Evolutionary conservation across 179 eudicot species (phyloP).

Genomic region (Carnegiea gigantea): DNA sequence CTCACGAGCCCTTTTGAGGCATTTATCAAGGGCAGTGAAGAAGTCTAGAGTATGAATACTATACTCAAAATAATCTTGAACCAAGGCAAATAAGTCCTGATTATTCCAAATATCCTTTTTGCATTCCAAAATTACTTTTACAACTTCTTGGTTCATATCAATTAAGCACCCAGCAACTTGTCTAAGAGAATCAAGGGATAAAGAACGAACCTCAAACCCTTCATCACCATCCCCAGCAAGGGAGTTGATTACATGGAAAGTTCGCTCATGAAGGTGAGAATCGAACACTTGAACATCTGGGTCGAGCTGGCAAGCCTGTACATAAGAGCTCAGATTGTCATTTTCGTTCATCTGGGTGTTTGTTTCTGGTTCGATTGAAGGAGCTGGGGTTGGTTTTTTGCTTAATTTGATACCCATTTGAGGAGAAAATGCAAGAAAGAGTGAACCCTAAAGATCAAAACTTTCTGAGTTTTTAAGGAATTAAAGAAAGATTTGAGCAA

Average conservation of each 20-base stretch:
- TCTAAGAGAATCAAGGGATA: slow-evolving; percentile 52
- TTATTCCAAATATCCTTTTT: slow-evolving; percentile 55
- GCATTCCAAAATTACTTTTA: slow-evolving; percentile 39
- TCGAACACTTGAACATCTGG: slow-evolving; percentile 41
- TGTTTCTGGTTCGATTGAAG: slow-evolving; percentile 18
- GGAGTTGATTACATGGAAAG: slow-evolving; percentile 32
- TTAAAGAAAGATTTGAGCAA: background rate
- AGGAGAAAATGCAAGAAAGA: background rate
- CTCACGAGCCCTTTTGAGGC: slow-evolving; percentile 49
- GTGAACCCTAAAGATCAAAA: slow-evolving; percentile 42
- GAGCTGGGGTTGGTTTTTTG: slow-evolving; percentile 21
- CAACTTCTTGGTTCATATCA: slow-evolving; percentile 61
- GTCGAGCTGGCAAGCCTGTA: slow-evolving; percentile 37
- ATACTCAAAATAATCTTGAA: slow-evolving; percentile 54
- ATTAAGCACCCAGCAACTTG: slow-evolving; percentile 43
- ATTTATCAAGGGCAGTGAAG: slow-evolving; percentile 44
- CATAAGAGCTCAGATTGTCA: slow-evolving; percentile 32
- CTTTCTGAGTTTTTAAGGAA: slow-evolving; percentile 34
- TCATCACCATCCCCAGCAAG: slow-evolving; percentile 19
- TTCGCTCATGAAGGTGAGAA: slow-evolving; percentile 35
- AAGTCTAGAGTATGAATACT: slow-evolving; percentile 53
- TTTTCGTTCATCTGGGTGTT: slow-evolving; percentile 19
- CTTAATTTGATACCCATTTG: slow-evolving; percentile 33
- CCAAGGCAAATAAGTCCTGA: slow-evolving; percentile 45
- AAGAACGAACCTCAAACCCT: slow-evolving; percentile 42